A percentile compares a stretch with the other conserved stretches of the same genome.
phyloP scores from a whole-genome alignment of 2,329 filamentous ascomycete genomes.

The Septoria petroselini region DNA sequence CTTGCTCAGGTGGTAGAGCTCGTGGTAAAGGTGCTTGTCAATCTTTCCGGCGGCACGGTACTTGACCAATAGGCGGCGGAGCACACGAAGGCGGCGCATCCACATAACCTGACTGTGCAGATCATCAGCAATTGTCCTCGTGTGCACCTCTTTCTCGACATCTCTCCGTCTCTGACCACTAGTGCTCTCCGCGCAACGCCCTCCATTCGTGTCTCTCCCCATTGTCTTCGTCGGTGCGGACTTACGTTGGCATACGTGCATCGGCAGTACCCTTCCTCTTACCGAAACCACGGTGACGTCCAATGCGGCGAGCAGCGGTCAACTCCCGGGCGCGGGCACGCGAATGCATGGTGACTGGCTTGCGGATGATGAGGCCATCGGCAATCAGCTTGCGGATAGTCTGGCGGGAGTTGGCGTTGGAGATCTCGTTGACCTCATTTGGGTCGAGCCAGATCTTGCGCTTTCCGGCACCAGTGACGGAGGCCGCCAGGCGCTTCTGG shows the following conservation, averaged over 20 bases:
- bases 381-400: slow-evolving; percentile 98
- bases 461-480: slow-evolving; percentile 98
- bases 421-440: slow-evolving; percentile 98
- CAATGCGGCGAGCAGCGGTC: slow-evolving; percentile 89
- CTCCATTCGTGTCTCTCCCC: not conserved
- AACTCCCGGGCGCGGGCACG: slow-evolving; percentile 93
- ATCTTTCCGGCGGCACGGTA: slow-evolving; percentile 99
- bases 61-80: slow-evolving; percentile 98
- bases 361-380: slow-evolving; percentile 99
- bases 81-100: slow-evolving; percentile 99
- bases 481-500: slow-evolving; percentile 99
- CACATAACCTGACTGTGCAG: slow-evolving; percentile 83
- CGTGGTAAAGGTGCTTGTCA: slow-evolving; percentile 99
- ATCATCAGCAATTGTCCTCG: slow-evolving; percentile 31
- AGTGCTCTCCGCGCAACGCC: not conserved
- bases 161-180: not conserved
- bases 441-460: slow-evolving; percentile 99
- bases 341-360: slow-evolving; percentile 99
- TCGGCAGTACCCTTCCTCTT: slow-evolving; percentile 99
- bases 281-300: slow-evolving; percentile 98
- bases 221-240: slow-evolving; percentile 26
- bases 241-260: slow-evolving; percentile 97
- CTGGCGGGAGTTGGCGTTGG: slow-evolving; percentile 99
- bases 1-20: slow-evolving; percentile 99
- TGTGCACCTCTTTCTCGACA: not conserved